These are phyloP conservation scores for Neofusicoccum cordaticola DNA, from an alignment of 2,329 filamentous ascomycete genomes.

Conservation along the genomic window DNA sequence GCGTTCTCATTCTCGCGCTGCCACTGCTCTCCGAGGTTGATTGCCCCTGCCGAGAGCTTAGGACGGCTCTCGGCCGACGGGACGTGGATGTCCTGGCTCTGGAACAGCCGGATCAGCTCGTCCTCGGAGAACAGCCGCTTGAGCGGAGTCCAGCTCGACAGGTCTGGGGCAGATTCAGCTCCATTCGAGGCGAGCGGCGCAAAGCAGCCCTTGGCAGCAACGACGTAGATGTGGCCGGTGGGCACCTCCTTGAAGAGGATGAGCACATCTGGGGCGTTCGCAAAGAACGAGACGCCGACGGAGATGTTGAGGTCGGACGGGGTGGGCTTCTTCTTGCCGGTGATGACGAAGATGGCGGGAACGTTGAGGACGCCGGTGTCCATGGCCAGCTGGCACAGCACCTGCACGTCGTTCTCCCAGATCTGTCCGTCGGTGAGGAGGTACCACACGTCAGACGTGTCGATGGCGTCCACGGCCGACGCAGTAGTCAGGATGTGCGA, in stretches of 20 bases:
- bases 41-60: constrained; percentile 12
- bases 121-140: constrained; percentile 22
- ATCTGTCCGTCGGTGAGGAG: constrained; percentile 34
- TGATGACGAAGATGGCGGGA: constrained; percentile 28
- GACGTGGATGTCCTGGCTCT: constrained; percentile 22
- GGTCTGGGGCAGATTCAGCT: constrained; percentile 18
- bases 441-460: constrained; percentile 30
- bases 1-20: constrained; percentile 21
- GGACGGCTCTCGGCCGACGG: constrained; percentile 21
- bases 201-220: constrained; percentile 34
- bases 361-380: constrained; percentile 23
- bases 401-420: constrained; percentile 22
- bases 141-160: constrained; percentile 25
- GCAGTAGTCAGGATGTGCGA: constrained; percentile 23
- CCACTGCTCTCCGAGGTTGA: constrained; percentile 27
- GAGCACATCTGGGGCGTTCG: constrained; percentile 29
- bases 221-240: constrained; percentile 25
- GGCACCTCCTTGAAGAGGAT: constrained; percentile 31
- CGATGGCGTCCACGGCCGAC: constrained; percentile 23
- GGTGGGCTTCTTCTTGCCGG: constrained; percentile 19
- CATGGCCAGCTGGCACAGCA: constrained; percentile 24
- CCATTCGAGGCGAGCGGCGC: constrained; percentile 17
- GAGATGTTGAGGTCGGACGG: constrained; percentile 30
- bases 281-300: constrained; percentile 34
- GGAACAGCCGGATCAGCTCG: constrained; percentile 22